Base-by-base conservation (phyloP, 2,329 filamentous ascomycete species). In the Beauveria sp. region DNA sequence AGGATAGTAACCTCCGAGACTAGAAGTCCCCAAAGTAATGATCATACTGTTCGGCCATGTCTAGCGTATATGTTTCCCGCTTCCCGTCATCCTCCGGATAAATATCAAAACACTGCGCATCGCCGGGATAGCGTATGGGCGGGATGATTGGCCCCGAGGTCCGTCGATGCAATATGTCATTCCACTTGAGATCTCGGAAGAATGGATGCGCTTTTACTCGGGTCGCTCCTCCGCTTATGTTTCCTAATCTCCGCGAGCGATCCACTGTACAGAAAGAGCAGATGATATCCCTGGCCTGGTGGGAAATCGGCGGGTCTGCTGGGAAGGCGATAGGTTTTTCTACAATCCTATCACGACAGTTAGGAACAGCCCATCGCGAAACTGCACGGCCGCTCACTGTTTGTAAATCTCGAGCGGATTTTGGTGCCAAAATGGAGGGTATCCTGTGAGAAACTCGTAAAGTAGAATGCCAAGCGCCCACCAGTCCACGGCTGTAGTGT, bases 341-440 rank as follows among this genome's bases (percentile, higher is more conserved):
- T 34, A 93, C 86, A 67, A 93, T 93, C 74, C 88, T 90, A 59
- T 16, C 52, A 53, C 30, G 24, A 28, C 5, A 20, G 57, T 73
- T 48, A 63, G 59, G 18, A 14, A 46, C 30, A 41, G 22, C 16
- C 7, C 8, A 46, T 37, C 9, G 14, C 30, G 12, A 37, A 40
- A 3, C 9, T 34, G 16, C 48, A 9, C 16, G 7, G 10, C 16
- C 40, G 75, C 82, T 67, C 68, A 87, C 85, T 88, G 85, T 72
- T 91, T 90, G 75, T 93, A 93, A 62, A 93, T 93, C 71, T 92
- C 90, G 66, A 93, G 90, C 1, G 90, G 90, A 66, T 92, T 93
- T 65, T 90, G 86, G 70, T 92, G 87, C 89, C 90, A 94, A 70
- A 93, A 94, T 0, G 90, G 90, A 16, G 90, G 90, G 69, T 92